Evolutionary conservation across 441 rosid species (phyloP), one percentile per base, ranked within the genome.

Genomic region (Gossypium trilobum): DNA sequence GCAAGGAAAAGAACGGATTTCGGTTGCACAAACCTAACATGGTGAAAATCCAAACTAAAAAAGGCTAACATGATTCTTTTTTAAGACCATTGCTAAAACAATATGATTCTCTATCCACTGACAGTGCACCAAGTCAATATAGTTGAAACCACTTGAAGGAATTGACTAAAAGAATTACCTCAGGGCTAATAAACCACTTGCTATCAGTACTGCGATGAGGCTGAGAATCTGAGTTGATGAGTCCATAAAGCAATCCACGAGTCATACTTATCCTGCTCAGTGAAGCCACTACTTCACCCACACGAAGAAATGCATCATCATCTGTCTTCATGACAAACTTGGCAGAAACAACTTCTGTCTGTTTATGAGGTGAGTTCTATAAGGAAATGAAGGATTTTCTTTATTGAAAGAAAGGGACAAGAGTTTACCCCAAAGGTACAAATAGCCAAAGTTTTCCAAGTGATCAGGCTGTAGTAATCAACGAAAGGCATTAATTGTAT

Each of bases 401-500:
- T 22, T 60, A 48, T 62, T 44, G 8, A 19, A 39, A 78, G 68
- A 69, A 80, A 72, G 73, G 71, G 73, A 79, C 74, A 65, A 62
- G 76, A 79, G 2, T 74, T 85, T 87, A 95, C 99, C 93, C 99
- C 98, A 70, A 84, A 92, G 68, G 91, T 92, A 88, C 97, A 95
- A 79, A 92, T 95, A 8, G 97, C 98, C 80, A 95, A 78, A 76
- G 97, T 92, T 86, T 95, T 95, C 97, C 93, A 92, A 58, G 95
- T 95, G 81, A 92, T 92, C 72, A 95, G 90, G 84, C 84, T 91
- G 82, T 95, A 95, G 83, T 95, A 92, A 74, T 92, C 99, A 72
- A 92, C 98, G 79, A 95, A 95, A 70, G 98, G 99, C 98, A 95
- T 87, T 72, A 92, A 79, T 81, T 92, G 98, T 75, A 95, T 80